Evolutionary conservation across 2,329 filamentous ascomycete genomes (phyloP).

Genomic region (Penicillium sp.): DNA sequence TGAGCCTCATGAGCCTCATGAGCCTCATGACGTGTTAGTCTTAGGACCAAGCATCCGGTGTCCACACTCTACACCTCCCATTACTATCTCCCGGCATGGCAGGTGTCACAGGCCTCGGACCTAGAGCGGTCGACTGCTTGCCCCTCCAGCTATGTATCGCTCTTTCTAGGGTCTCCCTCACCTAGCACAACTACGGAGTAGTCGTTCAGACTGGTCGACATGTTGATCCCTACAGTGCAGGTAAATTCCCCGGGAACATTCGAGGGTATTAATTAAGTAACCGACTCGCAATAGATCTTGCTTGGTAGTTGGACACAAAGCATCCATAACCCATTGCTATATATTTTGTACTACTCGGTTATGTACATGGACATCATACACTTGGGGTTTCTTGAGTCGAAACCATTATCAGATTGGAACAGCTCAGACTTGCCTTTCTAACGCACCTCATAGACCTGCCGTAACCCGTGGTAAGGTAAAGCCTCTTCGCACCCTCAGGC

Average conservation of each 20-base stretch:
- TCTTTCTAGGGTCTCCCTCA: neutral
- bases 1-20: constrained; percentile 7
- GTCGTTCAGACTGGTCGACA: no score
- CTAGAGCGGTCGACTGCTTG: neutral
- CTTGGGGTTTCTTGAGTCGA: neutral
- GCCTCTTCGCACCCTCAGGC: neutral
- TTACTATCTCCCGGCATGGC: neutral
- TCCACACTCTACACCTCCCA: neutral
- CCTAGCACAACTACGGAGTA: no score
- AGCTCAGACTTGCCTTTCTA: constrained; percentile 45
- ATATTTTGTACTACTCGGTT: neutral
- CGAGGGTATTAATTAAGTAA: no score
- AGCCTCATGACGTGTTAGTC: constrained; percentile 5
- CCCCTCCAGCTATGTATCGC: neutral
- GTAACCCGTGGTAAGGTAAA: neutral
- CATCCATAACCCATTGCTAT: neutral
- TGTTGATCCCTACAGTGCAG: no score
- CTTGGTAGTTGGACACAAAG: neutral
- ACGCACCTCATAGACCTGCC: constrained; percentile 27
- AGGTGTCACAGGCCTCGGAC: neutral
- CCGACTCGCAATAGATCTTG: neutral
- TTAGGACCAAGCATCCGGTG: neutral
- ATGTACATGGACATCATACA: neutral
- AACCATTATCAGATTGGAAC: neutral
- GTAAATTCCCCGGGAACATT: no score